Conservation (phyloP, 768 basidiomycete genomes). For the Xerocomellus chrysenteron region DNA sequence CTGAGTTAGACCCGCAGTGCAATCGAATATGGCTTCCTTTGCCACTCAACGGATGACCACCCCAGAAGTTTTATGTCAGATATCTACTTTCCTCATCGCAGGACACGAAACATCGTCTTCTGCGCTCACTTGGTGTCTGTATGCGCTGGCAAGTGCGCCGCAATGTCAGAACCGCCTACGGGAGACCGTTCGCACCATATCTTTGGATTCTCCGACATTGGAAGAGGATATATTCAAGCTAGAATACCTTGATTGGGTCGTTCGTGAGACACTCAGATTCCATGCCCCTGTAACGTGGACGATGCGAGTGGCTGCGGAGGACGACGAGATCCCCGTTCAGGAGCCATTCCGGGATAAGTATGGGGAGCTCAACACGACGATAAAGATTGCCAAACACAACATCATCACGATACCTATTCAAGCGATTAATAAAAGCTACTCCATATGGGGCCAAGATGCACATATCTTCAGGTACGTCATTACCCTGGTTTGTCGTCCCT, state of each 20-base stretch:
- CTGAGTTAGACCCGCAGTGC: slow-evolving; percentile 40
- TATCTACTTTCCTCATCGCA: slow-evolving; percentile 61
- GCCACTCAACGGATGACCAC: slow-evolving; percentile 51
- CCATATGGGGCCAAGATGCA: slow-evolving; percentile 70
- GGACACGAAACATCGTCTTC: slow-evolving; percentile 65
- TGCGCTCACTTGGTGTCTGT: slow-evolving; percentile 63
- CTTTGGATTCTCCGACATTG: slow-evolving; percentile 12
- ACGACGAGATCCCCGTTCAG: slow-evolving; percentile 53
- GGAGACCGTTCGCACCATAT: slow-evolving; percentile 38
- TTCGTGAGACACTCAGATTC: slow-evolving; percentile 56
- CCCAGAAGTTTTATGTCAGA: slow-evolving; percentile 60
- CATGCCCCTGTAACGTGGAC: slow-evolving; percentile 59
- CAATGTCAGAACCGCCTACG: slow-evolving; percentile 48
- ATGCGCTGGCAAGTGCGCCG: slow-evolving; percentile 49
- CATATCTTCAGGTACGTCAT: slow-evolving; percentile 50
- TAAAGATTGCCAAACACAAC: slow-evolving; percentile 48
- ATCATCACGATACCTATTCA: slow-evolving; percentile 60
- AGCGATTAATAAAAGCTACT: slow-evolving; percentile 53
- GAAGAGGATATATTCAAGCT: slow-evolving; percentile 39
- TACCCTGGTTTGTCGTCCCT: slow-evolving; percentile 23
- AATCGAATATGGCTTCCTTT: slow-evolving; percentile 51
- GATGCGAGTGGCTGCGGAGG: slow-evolving; percentile 50
- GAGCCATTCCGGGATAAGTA: slow-evolving; percentile 33
- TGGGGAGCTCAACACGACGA: slow-evolving; percentile 31
- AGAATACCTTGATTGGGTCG: slow-evolving; percentile 59